Evolutionary conservation across 2,329 filamentous ascomycete species (phyloP).

Genomic region (Microdochium bolleyi): DNA sequence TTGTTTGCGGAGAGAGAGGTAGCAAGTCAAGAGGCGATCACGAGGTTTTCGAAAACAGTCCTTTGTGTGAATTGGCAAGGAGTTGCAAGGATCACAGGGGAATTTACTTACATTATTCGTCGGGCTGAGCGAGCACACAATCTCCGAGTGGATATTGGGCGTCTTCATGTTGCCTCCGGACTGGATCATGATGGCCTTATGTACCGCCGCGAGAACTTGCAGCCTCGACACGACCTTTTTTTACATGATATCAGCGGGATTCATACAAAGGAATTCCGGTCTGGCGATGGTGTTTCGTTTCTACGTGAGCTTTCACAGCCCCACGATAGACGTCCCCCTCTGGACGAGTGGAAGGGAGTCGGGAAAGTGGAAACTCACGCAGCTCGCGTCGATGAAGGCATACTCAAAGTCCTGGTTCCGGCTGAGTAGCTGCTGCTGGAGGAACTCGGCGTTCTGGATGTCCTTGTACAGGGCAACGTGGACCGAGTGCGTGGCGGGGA

Average conservation of each 20-base stretch:
- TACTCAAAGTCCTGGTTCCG: conserved; percentile 86
- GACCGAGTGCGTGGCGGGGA: conserved; percentile 59
- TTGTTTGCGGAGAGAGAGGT: not conserved
- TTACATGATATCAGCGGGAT: too few relatives aligned
- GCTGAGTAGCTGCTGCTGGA: conserved; percentile 77
- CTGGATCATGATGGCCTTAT: conserved; percentile 65
- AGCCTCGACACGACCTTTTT: conserved; percentile 66
- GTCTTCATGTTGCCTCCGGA: conserved; percentile 59
- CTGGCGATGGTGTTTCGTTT: too few relatives aligned
- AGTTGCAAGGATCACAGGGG: too few relatives aligned
- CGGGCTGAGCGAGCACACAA: conserved; percentile 70
- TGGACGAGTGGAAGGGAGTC: not conserved
- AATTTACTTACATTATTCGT: conserved; percentile 73
- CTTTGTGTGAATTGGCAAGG: too few relatives aligned
- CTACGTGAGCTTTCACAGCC: too few relatives aligned
- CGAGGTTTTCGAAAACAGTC: not conserved
- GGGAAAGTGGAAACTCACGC: conserved; percentile 44
- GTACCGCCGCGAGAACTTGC: conserved; percentile 69
- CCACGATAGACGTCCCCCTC: too few relatives aligned
- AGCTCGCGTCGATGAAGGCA: conserved; percentile 80
- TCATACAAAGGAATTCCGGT: too few relatives aligned
- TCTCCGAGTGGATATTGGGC: conserved; percentile 82
- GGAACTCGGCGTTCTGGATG: conserved; percentile 67
- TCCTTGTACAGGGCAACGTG: conserved; percentile 69
- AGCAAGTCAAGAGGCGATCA: conserved; percentile 2